Conservation (phyloP, 305 asterid genomes). For the Plantago coronopus region DNA sequence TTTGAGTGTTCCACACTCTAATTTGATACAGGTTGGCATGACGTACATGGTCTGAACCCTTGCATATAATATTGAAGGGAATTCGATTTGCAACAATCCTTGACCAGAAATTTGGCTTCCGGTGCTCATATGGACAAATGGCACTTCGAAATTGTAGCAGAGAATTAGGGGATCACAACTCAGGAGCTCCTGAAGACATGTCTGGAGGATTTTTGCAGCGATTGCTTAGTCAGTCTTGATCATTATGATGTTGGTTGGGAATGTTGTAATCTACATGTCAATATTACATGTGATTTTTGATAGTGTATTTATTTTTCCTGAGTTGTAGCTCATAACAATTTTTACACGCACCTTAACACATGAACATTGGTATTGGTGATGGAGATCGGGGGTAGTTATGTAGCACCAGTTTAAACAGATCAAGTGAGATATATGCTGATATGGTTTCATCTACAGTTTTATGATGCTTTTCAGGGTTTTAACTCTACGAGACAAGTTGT, state of each 20-base stretch:
- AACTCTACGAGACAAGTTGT: no score
- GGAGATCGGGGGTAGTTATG: neutral
- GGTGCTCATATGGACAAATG: conserved; percentile 1
- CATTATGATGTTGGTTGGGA: conserved; percentile 16
- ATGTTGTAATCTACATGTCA: conserved; percentile 31
- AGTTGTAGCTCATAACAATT: neutral
- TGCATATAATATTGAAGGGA: conserved; percentile 14
- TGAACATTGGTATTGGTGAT: neutral
- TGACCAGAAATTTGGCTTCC: conserved; percentile 19
- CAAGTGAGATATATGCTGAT: neutral
- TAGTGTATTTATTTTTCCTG: conserved; percentile 19
- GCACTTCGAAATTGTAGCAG: neutral
- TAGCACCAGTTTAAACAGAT: neutral
- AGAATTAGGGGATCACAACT: neutral
- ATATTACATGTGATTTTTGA: conserved; percentile 22
- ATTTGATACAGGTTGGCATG: conserved; percentile 94
- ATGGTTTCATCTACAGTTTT: neutral
- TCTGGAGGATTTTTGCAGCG: conserved; percentile 26
- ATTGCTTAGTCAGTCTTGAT: conserved; percentile 15
- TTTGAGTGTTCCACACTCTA: conserved; percentile 87
- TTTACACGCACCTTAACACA: neutral
- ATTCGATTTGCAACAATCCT: conserved; percentile 1
- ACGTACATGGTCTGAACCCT: conserved; percentile 83
- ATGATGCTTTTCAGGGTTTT: neutral
- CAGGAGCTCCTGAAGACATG: conserved; percentile 17